phyloP scores from a whole-genome alignment of 108 stramenopile species.

The Fistulifera solaris region DNA sequence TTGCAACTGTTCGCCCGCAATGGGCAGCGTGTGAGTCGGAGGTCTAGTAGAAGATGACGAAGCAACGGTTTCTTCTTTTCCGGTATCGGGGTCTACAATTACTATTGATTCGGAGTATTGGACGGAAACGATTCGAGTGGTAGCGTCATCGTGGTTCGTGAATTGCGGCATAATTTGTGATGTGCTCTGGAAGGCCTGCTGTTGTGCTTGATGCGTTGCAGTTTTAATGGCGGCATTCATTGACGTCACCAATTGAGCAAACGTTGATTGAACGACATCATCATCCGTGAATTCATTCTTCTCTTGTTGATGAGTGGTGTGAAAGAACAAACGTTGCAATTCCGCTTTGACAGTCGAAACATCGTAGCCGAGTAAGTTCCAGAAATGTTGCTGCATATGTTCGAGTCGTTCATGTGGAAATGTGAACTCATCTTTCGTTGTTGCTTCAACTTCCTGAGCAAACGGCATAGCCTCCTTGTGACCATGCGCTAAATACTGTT shows the following conservation, averaged over 20 bases:
- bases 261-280: background rate
- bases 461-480: background rate
- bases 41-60: background rate
- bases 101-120: background rate
- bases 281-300: background rate
- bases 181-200: background rate
- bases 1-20: background rate
- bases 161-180: no score
- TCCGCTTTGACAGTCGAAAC: background rate
- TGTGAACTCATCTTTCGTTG: background rate
- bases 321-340: background rate
- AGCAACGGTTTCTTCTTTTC: background rate
- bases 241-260: background rate
- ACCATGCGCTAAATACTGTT: background rate
- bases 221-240: slow-evolving; percentile 1
- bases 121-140: background rate
- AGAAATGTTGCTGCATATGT: slow-evolving; percentile 1
- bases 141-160: no score
- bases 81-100: background rate
- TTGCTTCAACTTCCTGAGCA: background rate
- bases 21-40: background rate
- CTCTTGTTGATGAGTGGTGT: background rate
- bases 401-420: slow-evolving; percentile 1
- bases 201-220: background rate
- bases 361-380: background rate